Base-by-base conservation (phyloP, 768 basidiomycete species). In the Phaeotremella fagi region DNA sequence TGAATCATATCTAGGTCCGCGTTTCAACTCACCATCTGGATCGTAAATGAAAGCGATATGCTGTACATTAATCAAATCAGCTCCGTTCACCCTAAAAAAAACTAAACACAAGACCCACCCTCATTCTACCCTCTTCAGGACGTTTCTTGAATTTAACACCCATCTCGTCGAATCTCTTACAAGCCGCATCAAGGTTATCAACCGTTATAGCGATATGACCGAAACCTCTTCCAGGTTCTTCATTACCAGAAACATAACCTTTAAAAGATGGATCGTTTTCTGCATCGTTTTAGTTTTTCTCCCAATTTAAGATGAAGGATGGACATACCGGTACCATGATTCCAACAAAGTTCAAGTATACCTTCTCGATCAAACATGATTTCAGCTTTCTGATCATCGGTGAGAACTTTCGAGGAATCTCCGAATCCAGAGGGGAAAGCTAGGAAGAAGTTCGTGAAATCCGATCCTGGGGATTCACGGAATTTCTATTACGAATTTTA, bases 181-280 rank as follows among this genome's bases (percentile, higher is more conserved):
- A 92, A 4, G 91, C 87, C 57, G 79, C 81, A 60, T 90, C 81
- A 63, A 98, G 79, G 69, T 95, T 80, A 59, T 86, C 85, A 28
- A 90, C 88, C 3, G 84, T 79, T 70, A 95, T 82, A 53, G 87
- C 87, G 63, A 92, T 89, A 75, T 95, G 92, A 0, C 91, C 90
- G 67, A 90, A 92, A 9, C 77, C 82, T 50, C 79, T 79, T 25
- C 85, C 84, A 3, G 87, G 86, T 3, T 92, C 90, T 3, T 81
- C 71, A 76, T 99, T 99, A 1, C 94, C 94, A 64, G 74, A 85
- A 9, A 83, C 80, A 72, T 95, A 97, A 29, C 89, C 91, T 63
- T 83, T 72, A 79, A 91, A 91, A 58, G 75, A 75, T 47, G 83
- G 63, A 70, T 92, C 86, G 50, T 75, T 77, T 77, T 98, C 94